A percentile compares a stretch with the other conserved stretches of the same genome.
Conservation (phyloP, 2,329 filamentous ascomycete genomes). For the Ceratocystis alfenasii region DNA sequence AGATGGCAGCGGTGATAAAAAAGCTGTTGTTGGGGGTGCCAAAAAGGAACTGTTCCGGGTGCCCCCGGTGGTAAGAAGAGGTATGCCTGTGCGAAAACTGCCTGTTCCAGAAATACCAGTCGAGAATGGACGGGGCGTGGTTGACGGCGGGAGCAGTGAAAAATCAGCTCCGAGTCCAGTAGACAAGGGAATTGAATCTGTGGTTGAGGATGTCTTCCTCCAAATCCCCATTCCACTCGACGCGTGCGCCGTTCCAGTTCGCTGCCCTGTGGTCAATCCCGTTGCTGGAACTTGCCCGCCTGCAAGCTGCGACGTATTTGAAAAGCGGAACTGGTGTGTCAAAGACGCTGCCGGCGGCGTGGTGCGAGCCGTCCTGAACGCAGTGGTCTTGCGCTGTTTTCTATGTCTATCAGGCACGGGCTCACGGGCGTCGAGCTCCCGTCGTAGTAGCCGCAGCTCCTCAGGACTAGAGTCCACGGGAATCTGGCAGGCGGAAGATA, state of each 20-base stretch:
- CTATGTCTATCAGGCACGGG: background rate
- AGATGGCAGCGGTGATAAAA: background rate
- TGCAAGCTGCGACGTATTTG: background rate
- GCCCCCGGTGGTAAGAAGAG: background rate
- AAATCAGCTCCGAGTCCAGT: background rate
- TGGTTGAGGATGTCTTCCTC: background rate
- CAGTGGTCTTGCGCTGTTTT: background rate
- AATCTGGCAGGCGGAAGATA: constrained; percentile 31
- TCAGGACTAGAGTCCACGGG: constrained; percentile 19
- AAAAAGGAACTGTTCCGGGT: background rate
- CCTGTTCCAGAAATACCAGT: background rate
- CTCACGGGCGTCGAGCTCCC: background rate
- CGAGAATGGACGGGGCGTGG: background rate
- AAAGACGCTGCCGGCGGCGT: background rate
- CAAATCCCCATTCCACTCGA: background rate
- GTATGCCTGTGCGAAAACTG: background rate
- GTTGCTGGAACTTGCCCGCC: constrained; percentile 9
- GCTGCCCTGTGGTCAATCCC: background rate
- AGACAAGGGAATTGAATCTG: background rate
- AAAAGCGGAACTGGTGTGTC: background rate
- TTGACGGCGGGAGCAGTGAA: background rate
- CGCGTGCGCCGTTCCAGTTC: background rate
- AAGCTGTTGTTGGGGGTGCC: background rate
- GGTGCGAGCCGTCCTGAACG: constrained; percentile 5
- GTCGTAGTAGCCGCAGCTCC: background rate